These are phyloP conservation scores for Rubia tinctorum DNA, from an alignment of 305 asterid species.

Conservation along the genomic window DNA sequence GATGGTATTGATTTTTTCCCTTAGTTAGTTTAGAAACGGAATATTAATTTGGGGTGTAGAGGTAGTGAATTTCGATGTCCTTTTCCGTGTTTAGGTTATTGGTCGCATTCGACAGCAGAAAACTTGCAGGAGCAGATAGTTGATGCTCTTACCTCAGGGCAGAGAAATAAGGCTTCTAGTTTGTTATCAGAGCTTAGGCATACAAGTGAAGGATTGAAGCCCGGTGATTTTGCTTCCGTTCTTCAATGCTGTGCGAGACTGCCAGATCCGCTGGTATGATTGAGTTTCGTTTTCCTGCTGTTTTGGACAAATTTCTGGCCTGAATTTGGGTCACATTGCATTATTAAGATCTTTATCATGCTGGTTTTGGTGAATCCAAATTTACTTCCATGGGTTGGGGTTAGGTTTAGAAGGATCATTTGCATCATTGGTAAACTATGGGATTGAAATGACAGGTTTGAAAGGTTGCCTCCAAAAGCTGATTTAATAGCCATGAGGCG, in stretches of 20 bases:
- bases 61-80: neutral
- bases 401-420: neutral
- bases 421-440: neutral
- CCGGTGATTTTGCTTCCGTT: constrained; percentile 50
- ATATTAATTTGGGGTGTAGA: neutral
- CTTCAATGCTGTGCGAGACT: constrained; percentile 63
- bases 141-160: constrained; percentile 60
- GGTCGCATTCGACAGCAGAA: constrained; percentile 25
- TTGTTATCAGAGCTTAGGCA: constrained; percentile 52
- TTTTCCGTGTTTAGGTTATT: constrained; percentile 32
- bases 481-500: neutral
- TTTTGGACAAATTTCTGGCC: neutral
- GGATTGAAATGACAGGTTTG: neutral
- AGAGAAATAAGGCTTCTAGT: constrained; percentile 60
- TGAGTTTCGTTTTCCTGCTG: constrained; percentile 9
- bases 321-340: neutral
- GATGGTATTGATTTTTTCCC: constrained; percentile 14
- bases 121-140: constrained; percentile 48
- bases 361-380: neutral
- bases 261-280: constrained; percentile 74
- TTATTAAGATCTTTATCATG: neutral
- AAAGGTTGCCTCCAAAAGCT: neutral
- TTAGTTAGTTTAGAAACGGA: neutral
- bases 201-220: constrained; percentile 35
- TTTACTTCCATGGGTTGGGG: neutral